Evolutionary conservation across 2,329 filamentous ascomycete species (phyloP).

Genomic region (Nemania serpens): DNA sequence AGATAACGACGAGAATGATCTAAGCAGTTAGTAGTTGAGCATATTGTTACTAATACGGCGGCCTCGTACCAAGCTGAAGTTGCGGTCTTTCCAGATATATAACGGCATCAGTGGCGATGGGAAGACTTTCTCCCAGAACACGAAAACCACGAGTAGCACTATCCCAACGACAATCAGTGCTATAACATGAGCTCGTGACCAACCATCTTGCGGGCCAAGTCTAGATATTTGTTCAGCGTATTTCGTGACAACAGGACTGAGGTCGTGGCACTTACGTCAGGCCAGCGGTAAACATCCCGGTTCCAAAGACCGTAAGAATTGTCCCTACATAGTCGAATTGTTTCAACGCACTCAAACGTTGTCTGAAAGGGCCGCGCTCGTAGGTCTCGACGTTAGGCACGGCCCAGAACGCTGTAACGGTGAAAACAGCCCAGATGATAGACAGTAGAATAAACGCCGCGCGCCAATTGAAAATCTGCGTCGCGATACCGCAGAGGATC

Average conservation of each 20-base stretch:
- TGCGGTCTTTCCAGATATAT: constrained; percentile 62
- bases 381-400: constrained; percentile 60
- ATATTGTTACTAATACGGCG: constrained; percentile 1
- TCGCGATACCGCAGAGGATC: constrained; percentile 65
- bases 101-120: constrained; percentile 57
- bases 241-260: not conserved
- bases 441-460: constrained; percentile 65
- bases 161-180: constrained; percentile 65
- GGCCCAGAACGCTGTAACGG: constrained; percentile 62
- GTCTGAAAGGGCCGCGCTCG: constrained; percentile 43
- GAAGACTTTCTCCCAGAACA: constrained; percentile 65
- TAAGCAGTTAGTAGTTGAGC: constrained; percentile 34
- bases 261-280: constrained; percentile 52
- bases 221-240: constrained; percentile 32
- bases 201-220: constrained; percentile 63
- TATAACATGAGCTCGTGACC: constrained; percentile 66
- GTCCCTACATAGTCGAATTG: constrained; percentile 66
- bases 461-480: constrained; percentile 66
- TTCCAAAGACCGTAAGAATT: constrained; percentile 64
- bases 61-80: constrained; percentile 62
- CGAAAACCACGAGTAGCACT: constrained; percentile 58
- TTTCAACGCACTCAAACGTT: constrained; percentile 50
- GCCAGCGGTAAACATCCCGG: constrained; percentile 66
- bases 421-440: constrained; percentile 66
- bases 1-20: constrained; percentile 60